A percentile compares a stretch with the other conserved stretches of the same genome.
Conservation (phyloP, 2,329 filamentous ascomycete species). For the Penicillium sp. region DNA sequence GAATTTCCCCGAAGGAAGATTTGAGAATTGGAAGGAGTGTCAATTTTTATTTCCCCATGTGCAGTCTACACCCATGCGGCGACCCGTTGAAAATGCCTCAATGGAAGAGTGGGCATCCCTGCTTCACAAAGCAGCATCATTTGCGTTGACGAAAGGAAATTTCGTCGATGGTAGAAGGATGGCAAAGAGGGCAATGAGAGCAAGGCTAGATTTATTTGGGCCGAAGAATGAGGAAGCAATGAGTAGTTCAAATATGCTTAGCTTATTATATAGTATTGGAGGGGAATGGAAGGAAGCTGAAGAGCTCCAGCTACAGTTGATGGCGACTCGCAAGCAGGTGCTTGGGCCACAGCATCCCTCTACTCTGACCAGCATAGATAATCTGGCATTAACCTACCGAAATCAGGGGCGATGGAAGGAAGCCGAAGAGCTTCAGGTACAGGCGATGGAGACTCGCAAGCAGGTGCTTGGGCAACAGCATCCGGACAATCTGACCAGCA, state of each 20-base stretch:
- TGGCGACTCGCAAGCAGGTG: background rate
- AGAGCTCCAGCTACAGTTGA: constrained; percentile 1
- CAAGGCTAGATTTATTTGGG: background rate
- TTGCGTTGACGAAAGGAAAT: background rate
- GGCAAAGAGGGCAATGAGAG: background rate
- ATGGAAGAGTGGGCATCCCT: background rate
- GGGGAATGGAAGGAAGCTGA: constrained; percentile 8
- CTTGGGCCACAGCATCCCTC: constrained; percentile 1
- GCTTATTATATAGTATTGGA: background rate
- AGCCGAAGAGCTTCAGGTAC: background rate
- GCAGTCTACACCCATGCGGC: background rate
- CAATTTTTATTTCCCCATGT: constrained; percentile 6
- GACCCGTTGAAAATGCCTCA: background rate
- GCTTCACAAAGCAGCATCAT: constrained; percentile 1
- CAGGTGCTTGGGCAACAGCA: background rate
- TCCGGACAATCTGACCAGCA: constrained; percentile 14
- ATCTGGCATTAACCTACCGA: constrained; percentile 9
- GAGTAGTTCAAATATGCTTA: background rate
- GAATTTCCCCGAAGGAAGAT: background rate
- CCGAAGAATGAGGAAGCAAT: background rate
- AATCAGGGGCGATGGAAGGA: background rate
- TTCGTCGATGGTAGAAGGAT: background rate
- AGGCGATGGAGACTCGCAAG: too few species aligned
- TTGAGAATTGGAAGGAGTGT: constrained; percentile 3
- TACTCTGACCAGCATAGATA: constrained; percentile 17